phyloP scores from a whole-genome alignment of 768 basidiomycete species.

The Kwoniella dendrophila region DNA sequence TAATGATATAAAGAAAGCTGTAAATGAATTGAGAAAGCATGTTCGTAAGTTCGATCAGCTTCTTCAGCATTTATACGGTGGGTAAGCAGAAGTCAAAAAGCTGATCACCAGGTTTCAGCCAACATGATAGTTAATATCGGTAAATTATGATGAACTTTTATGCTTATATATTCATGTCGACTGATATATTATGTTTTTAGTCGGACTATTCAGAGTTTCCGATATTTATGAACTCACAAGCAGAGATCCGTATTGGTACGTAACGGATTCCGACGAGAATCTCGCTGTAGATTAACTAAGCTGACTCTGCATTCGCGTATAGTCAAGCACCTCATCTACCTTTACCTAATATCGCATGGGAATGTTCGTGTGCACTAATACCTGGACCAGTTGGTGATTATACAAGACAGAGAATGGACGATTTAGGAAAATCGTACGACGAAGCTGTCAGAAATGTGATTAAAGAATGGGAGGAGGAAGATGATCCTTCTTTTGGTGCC shows the following conservation, averaged over 20 bases:
- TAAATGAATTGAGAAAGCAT: conserved; percentile 37
- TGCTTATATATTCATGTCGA: neutral
- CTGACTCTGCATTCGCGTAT: neutral
- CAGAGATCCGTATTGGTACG: conserved; percentile 39
- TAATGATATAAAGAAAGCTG: conserved; percentile 35
- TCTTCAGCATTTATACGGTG: neutral
- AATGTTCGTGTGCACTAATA: conserved; percentile 49
- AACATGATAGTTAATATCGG: conserved; percentile 50
- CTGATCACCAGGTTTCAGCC: conserved; percentile 24
- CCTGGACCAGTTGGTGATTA: conserved; percentile 49
- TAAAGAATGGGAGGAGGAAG: conserved; percentile 36
- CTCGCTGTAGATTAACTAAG: neutral
- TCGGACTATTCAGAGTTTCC: conserved; percentile 48
- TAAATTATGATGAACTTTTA: conserved; percentile 11
- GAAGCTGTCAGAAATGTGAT: conserved; percentile 39
- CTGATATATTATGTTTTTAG: conserved; percentile 17
- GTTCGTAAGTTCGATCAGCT: conserved; percentile 32
- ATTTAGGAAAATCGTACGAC: conserved; percentile 45
- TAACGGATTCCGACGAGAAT: neutral
- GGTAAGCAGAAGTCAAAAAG: neutral
- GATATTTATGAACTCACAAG: conserved; percentile 45
- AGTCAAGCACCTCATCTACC: conserved; percentile 34
- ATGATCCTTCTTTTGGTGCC: conserved; percentile 32
- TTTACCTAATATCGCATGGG: conserved; percentile 45
- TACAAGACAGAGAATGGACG: conserved; percentile 49